phyloP scores from a whole-genome alignment of 768 basidiomycete genomes.

The Lanmaoa pseudosensibilis region DNA sequence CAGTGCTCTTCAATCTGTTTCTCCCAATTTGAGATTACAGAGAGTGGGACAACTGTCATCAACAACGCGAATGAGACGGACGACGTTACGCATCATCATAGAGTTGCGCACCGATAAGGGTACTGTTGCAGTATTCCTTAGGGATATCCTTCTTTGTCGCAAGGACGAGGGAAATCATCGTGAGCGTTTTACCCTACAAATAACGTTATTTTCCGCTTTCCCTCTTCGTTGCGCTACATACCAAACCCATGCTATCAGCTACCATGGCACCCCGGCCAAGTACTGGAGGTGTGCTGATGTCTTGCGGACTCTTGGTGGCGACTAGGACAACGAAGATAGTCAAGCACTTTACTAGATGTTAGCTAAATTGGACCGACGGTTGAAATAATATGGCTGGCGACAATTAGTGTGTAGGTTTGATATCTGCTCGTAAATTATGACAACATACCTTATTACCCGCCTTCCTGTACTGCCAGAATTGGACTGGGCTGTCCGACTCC shows the following conservation, averaged over 20 bases:
- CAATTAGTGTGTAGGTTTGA: background rate
- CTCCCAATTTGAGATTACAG: conserved; percentile 86
- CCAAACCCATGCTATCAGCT: conserved; percentile 86
- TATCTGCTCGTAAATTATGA: background rate
- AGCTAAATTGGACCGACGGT: conserved; percentile 44
- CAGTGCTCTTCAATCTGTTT: conserved; percentile 80
- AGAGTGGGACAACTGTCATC: conserved; percentile 70
- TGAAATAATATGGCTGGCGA: conserved; percentile 62
- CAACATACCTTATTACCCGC: conserved; percentile 50
- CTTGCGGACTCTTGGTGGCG: conserved; percentile 79
- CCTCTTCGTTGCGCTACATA: conserved; percentile 18
- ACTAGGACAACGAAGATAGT: conserved; percentile 41
- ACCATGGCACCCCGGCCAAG: conserved; percentile 86
- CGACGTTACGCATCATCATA: background rate
- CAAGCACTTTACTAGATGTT: background rate
- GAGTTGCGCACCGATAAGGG: conserved; percentile 67
- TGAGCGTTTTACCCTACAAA: conserved; percentile 82
- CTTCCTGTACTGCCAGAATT: conserved; percentile 83
- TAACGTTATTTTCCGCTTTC: conserved; percentile 3
- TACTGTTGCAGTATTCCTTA: conserved; percentile 57
- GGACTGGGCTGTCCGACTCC: conserved; percentile 71
- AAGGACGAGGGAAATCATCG: conserved; percentile 79
- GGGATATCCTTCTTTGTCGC: conserved; percentile 71
- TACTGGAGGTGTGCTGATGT: conserved; percentile 45
- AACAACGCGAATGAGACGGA: conserved; percentile 3